Conservation (phyloP, 2,329 filamentous ascomycete species). For the Parastagonospora nodorum region DNA sequence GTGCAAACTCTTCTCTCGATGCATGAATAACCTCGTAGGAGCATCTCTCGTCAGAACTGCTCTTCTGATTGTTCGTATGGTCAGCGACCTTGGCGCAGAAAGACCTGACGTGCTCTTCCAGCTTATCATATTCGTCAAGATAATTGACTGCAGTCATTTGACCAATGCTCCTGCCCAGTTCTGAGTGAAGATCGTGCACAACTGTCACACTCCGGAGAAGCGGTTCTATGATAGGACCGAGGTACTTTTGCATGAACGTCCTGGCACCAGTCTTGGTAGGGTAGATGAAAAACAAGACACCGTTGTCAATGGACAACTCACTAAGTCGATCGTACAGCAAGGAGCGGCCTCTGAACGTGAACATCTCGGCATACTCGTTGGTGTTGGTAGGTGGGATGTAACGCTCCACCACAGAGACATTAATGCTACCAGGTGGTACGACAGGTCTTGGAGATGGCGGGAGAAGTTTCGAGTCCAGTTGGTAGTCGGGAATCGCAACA, state of each 20-base stretch:
- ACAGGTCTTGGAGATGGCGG: constrained; percentile 61
- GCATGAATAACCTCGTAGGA: constrained; percentile 56
- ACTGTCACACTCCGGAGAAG: constrained; percentile 64
- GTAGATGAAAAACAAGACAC: constrained; percentile 66
- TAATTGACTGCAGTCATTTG: constrained; percentile 59
- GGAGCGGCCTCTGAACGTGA: constrained; percentile 58
- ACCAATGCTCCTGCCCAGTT: constrained; percentile 60
- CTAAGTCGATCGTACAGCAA: constrained; percentile 64
- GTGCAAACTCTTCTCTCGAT: constrained; percentile 55
- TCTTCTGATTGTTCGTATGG: constrained; percentile 33
- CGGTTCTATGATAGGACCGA: constrained; percentile 66
- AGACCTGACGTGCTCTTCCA: constrained; percentile 44
- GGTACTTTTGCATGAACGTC: constrained; percentile 64
- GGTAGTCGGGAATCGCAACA: constrained; percentile 63
- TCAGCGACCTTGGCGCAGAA: constrained; percentile 35
- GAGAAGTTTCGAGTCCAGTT: constrained; percentile 57
- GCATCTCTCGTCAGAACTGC: constrained; percentile 34
- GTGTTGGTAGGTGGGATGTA: constrained; percentile 67
- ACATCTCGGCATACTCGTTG: constrained; percentile 65
- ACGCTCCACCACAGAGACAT: constrained; percentile 66
- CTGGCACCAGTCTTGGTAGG: constrained; percentile 62
- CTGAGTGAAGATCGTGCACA: constrained; percentile 62
- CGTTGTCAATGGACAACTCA: constrained; percentile 62
- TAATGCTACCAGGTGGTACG: constrained; percentile 64
- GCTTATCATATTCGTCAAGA: constrained; percentile 60